Evolutionary conservation across 176 grass and related monocot species (phyloP).

Genomic region (Triticum timopheevii): DNA sequence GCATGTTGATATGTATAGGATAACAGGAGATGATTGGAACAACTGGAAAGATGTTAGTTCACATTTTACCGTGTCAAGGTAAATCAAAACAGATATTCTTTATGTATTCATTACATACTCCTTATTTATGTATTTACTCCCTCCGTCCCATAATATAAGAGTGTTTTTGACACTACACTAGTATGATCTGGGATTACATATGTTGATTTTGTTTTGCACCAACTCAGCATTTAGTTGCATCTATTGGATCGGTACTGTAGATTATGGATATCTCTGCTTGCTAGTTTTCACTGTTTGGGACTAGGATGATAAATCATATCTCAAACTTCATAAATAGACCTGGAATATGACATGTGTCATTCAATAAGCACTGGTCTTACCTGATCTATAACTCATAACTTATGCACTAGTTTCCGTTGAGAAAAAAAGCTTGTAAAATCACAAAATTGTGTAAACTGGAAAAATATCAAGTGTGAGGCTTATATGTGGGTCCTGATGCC

Average conservation of each 20-base stretch:
- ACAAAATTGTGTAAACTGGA: constrained; percentile 25
- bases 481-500: neutral
- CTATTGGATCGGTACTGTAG: neutral
- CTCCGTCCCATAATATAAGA: too few species aligned
- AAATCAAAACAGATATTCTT: constrained; percentile 15
- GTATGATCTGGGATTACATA: neutral
- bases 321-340: neutral
- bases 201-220: neutral
- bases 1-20: constrained; percentile 76
- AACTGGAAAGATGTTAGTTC: constrained; percentile 70
- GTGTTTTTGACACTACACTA: too few species aligned
- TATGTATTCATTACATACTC: constrained; percentile 8
- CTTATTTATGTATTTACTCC: neutral
- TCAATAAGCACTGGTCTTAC: neutral
- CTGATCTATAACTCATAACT: neutral
- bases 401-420: neutral
- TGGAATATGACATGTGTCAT: constrained; percentile 7
- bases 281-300: constrained; percentile 4
- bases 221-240: constrained; percentile 1
- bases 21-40: constrained; percentile 94
- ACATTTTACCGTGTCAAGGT: constrained; percentile 78
- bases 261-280: neutral
- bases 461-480: neutral
- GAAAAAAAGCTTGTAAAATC: constrained; percentile 1
- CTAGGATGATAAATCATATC: neutral